Base-by-base conservation (phyloP, 2,329 filamentous ascomycete genomes). In the Hypocrella siamensis region DNA sequence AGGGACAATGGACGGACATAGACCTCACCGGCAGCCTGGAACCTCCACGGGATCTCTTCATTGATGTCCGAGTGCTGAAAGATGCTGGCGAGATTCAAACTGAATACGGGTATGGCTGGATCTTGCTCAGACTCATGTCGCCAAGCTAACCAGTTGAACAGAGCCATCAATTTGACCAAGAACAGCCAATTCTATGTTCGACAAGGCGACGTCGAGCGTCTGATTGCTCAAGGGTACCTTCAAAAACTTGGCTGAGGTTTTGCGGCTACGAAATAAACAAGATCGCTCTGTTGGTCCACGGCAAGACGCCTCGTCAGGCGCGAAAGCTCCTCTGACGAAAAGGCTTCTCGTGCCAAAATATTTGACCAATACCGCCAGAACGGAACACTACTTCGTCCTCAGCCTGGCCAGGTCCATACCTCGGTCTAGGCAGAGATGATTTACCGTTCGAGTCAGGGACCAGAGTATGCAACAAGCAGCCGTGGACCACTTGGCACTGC, bases 1-100 rank as follows among this genome's bases (percentile, higher is more conserved):
- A 98, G 53, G 90, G 90, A 1, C 85, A 93, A 47, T 98, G 88
- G 88, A 96, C 88, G 15, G 90, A 98, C 51, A 80, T 98, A 42
- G 90, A 98, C 55, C 62, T 98, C 33, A 94, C 90, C 3, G 90
- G 90, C 19, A 90, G 81, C 47, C 61, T 98, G 49, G 85, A 93
- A 49, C 90, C 90, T 17, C 90, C 90, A n/a, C 74, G 75, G 44
- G 90, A 98, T 56, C 60, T 98, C 32, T 98, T 96, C 53, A 93
- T 98, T 46, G 90, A 98, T 53, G 90, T 98, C 22, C 68, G 90
- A 29, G 90, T 98, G 30, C 59, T 98, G 40, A 94, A 90, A 53
- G 90, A 98, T 60, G 90, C 88, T 2, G 90, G 92, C 4, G 90
- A 98, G 62, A 94, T 98, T 41, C 88, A 98, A 60, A 98, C 90